Percentiles rank a stretch among this genome's conserved stretches.
Evolutionary conservation across 164 flowering plant genomes (phyloP).

Genomic region (Amborella trichopoda): DNA sequence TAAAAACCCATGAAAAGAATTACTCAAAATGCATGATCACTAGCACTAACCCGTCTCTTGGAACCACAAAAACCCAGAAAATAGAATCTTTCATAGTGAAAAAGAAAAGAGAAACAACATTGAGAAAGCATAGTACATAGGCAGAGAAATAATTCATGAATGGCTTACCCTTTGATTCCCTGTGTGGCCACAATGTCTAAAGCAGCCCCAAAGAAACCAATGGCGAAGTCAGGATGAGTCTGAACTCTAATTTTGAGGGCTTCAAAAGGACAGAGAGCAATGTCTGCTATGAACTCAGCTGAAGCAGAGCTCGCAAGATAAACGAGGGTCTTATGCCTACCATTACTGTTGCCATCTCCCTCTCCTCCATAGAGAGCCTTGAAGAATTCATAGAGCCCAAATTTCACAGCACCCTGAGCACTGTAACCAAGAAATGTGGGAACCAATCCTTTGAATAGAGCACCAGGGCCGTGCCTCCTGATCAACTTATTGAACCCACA

Average conservation of each 20-base stretch:
- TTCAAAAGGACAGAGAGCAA: background rate
- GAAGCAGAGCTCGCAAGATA: background rate
- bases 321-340: background rate
- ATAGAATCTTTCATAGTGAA: background rate
- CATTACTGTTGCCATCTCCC: no score
- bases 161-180: constrained; percentile 1
- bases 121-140: no score
- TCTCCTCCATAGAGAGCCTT: background rate
- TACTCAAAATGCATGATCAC: no score
- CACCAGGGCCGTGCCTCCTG: background rate
- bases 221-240: constrained; percentile 1
- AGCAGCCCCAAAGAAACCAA: background rate
- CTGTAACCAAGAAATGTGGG: constrained; percentile 1
- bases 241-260: background rate
- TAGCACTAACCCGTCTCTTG: no score
- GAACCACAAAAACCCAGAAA: background rate
- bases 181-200: background rate
- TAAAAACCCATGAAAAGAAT: no score
- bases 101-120: background rate
- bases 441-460: background rate
- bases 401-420: constrained; percentile 1
- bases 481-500: background rate
- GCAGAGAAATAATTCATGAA: background rate
- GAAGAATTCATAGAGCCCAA: constrained; percentile 1
- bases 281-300: background rate